Base-by-base conservation (phyloP, 2,329 filamentous ascomycete genomes). In the Xylariaceae sp. region DNA sequence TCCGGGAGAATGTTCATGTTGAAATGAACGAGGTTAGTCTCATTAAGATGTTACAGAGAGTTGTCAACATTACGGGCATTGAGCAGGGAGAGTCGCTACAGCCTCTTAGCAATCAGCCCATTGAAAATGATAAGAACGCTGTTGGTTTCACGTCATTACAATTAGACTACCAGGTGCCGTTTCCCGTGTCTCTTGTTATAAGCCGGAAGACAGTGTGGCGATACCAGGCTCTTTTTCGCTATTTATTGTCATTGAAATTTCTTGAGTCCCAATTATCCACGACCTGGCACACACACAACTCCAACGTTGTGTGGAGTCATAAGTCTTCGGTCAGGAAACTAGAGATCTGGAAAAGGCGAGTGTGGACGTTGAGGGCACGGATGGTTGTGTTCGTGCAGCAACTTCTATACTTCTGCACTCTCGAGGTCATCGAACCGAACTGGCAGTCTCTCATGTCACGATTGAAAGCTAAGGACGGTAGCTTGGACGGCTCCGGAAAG, bases 361-460 rank as follows among this genome's bases (percentile, higher is more conserved):
- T 92, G 0, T 97, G 90, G 86, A 96, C 90, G 2, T 74, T 99
- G 54, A 83, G 94, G 35, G 90, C 91, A 2, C 84, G 94, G 47
- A 99, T 99, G 94, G 78, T 97, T 6, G 89, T 96, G 6, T 99
- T 97, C 67, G 90, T 97, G 2, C 94, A 99, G 71, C 94, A 99
- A 70, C 78, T 97, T 39, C 80, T 96, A 4, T 99, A 97, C 72
- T 99, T 96, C 70, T 97, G 91, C 73, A 97, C 94, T 0, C 85
- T 90, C 1, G 94, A 99, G 72, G 94, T 99, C 51, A 95, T 99
- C 52, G 94, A 99, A 71, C 94, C 92, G 2, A 97, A 97, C 71
- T 99, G 94, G 94, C 85, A 90, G 62, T 87, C 85, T 47, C 83
- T 99, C 58, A 96, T 96, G 90, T 84, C 86, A n/a, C 80, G 89